A percentile compares a stretch with the other conserved stretches of the same genome.
Conservation (phyloP, 805 yeast species). For the Ogataea nitratoaversa region DNA sequence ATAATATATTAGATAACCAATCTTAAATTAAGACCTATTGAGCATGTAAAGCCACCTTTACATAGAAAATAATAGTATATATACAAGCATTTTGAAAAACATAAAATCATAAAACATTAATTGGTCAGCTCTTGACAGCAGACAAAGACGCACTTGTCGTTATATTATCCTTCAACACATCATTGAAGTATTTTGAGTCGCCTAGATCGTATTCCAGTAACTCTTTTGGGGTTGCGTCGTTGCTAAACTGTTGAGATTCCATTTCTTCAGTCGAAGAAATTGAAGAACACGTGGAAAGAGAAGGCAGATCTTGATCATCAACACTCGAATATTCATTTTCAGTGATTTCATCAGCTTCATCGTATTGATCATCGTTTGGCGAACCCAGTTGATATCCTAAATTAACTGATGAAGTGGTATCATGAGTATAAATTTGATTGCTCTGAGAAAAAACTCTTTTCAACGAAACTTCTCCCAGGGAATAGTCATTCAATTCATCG, state of each 20-base stretch:
- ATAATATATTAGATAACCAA: no score
- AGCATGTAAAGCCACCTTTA: constrained; percentile 1
- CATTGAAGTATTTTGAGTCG: constrained; percentile 3
- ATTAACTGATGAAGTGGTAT: constrained; percentile 4
- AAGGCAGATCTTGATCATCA: constrained; percentile 23
- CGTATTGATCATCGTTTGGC: constrained; percentile 8
- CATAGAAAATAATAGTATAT: not conserved
- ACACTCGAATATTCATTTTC: constrained; percentile 4
- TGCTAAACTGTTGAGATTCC: not conserved
- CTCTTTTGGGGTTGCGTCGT: not conserved
- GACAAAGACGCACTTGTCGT: no score
- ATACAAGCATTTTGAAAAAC: not conserved
- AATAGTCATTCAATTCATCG: constrained; percentile 7
- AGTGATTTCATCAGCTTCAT: constrained; percentile 1
- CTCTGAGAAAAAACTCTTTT: constrained; percentile 4
- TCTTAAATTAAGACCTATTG: no score
- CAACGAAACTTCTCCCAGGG: not conserved
- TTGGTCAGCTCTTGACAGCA: no score
- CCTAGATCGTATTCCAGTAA: constrained; percentile 7
- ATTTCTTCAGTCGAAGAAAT: constrained; percentile 23
- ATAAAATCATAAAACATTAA: not conserved
- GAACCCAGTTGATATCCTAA: constrained; percentile 1
- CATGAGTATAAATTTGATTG: not conserved
- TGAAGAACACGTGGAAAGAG: constrained; percentile 26
- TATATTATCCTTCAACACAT: not conserved